phyloP scores from a whole-genome alignment of 1,139 yeast species.

The Blastobotrys illinoisensis region DNA sequence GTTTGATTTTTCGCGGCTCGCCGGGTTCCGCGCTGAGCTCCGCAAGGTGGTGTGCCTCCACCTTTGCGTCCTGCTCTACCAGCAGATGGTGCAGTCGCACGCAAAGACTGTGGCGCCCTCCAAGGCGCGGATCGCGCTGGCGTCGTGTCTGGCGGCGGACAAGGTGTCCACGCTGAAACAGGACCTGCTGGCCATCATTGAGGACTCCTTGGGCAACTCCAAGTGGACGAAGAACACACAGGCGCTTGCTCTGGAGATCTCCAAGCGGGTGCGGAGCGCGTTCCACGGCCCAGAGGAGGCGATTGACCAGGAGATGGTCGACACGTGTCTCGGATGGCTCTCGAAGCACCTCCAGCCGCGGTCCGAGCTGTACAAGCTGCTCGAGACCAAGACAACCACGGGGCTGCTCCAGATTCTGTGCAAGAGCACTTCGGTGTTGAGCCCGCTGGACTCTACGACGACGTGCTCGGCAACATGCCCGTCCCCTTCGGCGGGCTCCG shows the following conservation, averaged over 20 bases:
- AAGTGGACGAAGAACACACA: constrained; percentile 86
- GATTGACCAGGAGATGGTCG: constrained; percentile 36
- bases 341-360: constrained; percentile 79
- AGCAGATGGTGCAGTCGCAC: constrained; percentile 52
- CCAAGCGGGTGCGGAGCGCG: constrained; percentile 39
- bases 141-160: constrained; percentile 8
- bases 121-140: constrained; percentile 11
- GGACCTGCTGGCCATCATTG: constrained; percentile 72
- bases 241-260: constrained; percentile 66
- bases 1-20: constrained; percentile 80
- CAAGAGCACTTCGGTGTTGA: constrained; percentile 17
- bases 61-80: constrained; percentile 65
- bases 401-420: constrained; percentile 20
- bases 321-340: constrained; percentile 74
- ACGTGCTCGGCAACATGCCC: constrained; percentile 19
- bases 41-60: constrained; percentile 79
- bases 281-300: constrained; percentile 29
- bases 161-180: constrained; percentile 37
- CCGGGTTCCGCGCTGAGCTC: constrained; percentile 75
- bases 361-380: constrained; percentile 70
- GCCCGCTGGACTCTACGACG: constrained; percentile 21
- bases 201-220: constrained; percentile 80
- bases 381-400: constrained; percentile 47
- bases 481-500: constrained; percentile 10
- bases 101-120: constrained; percentile 19